These are phyloP conservation scores for Trametes meyenii DNA, from an alignment of 768 basidiomycete species.

Conservation along the genomic window DNA sequence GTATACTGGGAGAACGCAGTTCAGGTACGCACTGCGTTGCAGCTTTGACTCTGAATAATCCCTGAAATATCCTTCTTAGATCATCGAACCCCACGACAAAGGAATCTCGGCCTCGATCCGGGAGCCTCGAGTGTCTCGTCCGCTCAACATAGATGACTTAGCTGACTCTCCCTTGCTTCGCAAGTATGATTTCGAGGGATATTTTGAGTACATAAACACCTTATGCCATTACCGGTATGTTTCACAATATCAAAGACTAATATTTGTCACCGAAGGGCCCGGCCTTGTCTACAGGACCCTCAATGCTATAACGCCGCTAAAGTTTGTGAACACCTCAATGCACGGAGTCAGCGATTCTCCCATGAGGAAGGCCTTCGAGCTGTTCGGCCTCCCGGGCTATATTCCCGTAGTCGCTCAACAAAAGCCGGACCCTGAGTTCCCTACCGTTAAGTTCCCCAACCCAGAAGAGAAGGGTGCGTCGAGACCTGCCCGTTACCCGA, in stretches of 20 bases:
- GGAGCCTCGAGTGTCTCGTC: conserved; percentile 56
- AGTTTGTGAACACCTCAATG: conserved; percentile 88
- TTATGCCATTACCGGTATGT: conserved; percentile 15
- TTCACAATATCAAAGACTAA: not conserved
- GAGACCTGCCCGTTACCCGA: not conserved
- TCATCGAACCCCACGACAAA: conserved; percentile 80
- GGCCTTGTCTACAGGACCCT: conserved; percentile 6
- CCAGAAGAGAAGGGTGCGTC: conserved; percentile 83
- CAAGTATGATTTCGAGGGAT: conserved; percentile 1
- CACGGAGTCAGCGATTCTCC: conserved; percentile 84
- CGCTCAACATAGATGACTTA: conserved; percentile 44
- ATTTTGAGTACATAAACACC: conserved; percentile 15
- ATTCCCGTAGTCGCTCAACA: conserved; percentile 68
- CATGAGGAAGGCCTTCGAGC: conserved; percentile 55
- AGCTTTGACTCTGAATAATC: not conserved
- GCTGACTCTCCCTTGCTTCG: conserved; percentile 36
- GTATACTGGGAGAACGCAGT: conserved; percentile 92
- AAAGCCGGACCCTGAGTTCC: conserved; percentile 80
- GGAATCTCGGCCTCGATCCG: conserved; percentile 73
- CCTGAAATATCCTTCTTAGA: conserved; percentile 45
- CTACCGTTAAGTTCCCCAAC: conserved; percentile 85
- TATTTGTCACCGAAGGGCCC: not conserved
- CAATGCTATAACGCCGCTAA: conserved; percentile 45
- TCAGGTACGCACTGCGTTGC: conserved; percentile 49
- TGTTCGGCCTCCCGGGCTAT: conserved; percentile 61